Percentiles rank a stretch among this genome's conserved stretches.
Conservation (phyloP, 768 basidiomycete species). For the Mycena floridula region DNA sequence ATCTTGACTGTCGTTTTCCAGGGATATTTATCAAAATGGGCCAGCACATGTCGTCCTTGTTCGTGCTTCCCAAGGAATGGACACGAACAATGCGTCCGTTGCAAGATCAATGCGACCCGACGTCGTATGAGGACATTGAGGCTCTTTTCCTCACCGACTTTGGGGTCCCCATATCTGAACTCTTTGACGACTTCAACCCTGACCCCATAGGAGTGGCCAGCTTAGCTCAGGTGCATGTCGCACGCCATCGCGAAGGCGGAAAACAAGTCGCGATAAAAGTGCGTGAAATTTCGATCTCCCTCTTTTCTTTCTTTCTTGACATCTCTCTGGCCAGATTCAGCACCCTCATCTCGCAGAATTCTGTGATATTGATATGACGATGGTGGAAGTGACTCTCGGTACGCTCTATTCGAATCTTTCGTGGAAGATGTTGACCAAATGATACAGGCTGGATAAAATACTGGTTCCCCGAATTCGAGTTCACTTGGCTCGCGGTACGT, state of each 20-base stretch:
- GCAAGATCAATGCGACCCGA: slow-evolving; percentile 93
- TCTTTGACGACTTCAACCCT: slow-evolving; percentile 84
- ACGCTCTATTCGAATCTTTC: slow-evolving; percentile 14
- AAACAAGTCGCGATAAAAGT: slow-evolving; percentile 84
- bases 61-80: slow-evolving; percentile 49
- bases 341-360: slow-evolving; percentile 94
- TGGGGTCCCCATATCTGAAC: slow-evolving; percentile 59
- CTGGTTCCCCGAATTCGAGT: slow-evolving; percentile 95
- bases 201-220: slow-evolving; percentile 93
- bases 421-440: too few relatives aligned
- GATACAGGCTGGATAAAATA: slow-evolving; percentile 84
- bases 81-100: slow-evolving; percentile 32
- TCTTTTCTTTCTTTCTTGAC: slow-evolving; percentile 2
- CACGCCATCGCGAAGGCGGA: slow-evolving; percentile 62
- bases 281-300: slow-evolving; percentile 7
- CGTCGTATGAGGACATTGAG: slow-evolving; percentile 72
- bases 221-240: slow-evolving; percentile 92
- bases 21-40: slow-evolving; percentile 88
- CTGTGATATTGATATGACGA: slow-evolving; percentile 84
- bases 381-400: slow-evolving; percentile 73
- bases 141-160: slow-evolving; percentile 75
- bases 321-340: slow-evolving; percentile 49
- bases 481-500: slow-evolving; percentile 78
- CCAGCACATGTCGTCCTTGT: slow-evolving; percentile 39
- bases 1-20: slow-evolving; percentile 15